Base-by-base conservation (phyloP, 345 rosid species). In the Pugionium cornutum region DNA sequence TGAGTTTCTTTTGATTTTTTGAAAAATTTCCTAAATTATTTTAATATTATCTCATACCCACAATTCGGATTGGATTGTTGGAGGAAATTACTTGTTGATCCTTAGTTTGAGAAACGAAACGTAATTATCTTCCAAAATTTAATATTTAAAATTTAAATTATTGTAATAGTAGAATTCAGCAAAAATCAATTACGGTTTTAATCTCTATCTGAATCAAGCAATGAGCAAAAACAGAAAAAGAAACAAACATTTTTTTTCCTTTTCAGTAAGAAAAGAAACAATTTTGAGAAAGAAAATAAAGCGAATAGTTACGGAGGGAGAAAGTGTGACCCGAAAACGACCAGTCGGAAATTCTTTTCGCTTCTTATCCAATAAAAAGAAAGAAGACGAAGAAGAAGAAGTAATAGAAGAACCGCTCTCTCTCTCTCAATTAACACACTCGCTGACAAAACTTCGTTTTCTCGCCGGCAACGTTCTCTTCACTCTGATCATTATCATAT, bases 331-430 rank as follows among this genome's bases (percentile, higher is more conserved):
- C 31, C 6, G 74, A 69, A 53, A 69, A 69, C 49, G 68, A 69
- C 74, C 55, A 53, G 34, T 62, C 67, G 10, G 31, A 52, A 69
- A 70, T 58, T 32, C 32, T 25, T 45, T 61, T 1, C 25, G 33
- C 55, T 36, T 70, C 75, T 70, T 70, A 62, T 62, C 68, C 68
- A 70, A 70, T 62, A 2, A 59, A 40, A 31, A 7, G 2, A 9
- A 43, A 28, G 8, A 11, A 37, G 62, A 53, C 2, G 44, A 46
- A 27, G 42, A 53, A 7, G 52, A 51, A 25, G 50, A 30, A 34
- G 57, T 29, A 47, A 10, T 18, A 49, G 41, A 37, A 26, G 68
- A 70, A 57, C 65, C 28, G 48, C 66, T 48, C 64, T 31, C 34
- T 40, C 47, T 40, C 44, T 41, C 11, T 43, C 64, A 26, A 34